Conservation (phyloP, 2,329 filamentous ascomycete genomes). For the Acarospora socialis region DNA sequence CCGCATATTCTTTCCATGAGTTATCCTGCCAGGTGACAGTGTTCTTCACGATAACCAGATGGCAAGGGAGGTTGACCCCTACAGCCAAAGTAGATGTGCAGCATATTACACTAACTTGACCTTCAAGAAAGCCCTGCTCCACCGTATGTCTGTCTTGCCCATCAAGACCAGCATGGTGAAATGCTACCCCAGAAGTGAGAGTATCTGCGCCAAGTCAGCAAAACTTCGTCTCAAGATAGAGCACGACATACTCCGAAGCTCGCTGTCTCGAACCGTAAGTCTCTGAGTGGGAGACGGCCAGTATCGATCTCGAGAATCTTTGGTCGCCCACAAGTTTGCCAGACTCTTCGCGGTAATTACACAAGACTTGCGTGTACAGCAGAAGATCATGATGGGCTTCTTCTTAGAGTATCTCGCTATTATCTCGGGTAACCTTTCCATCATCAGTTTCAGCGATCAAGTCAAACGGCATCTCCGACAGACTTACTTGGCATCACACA, state of each 20-base stretch:
- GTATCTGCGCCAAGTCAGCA: constrained; percentile 24
- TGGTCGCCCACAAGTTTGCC: constrained; percentile 48
- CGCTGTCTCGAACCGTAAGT: constrained; percentile 41
- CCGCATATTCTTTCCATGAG: constrained; percentile 55
- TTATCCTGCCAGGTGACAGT: constrained; percentile 52
- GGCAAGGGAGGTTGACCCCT: constrained; percentile 70
- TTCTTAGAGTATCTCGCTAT: constrained; percentile 51
- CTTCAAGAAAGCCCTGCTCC: constrained; percentile 53
- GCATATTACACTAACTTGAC: constrained; percentile 67
- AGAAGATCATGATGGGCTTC: constrained; percentile 76
- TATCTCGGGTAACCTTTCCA: constrained; percentile 45
- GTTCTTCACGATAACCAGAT: constrained; percentile 71
- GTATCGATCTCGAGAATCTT: constrained; percentile 36
- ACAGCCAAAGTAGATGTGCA: constrained; percentile 77
- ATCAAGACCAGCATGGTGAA: constrained; percentile 68
- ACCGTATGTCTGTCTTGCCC: constrained; percentile 48
- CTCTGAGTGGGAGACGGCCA: constrained; percentile 47
- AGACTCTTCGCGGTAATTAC: constrained; percentile 53
- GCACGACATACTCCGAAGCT: constrained; percentile 40
- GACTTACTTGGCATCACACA: constrained; percentile 44
- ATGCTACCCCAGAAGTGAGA: constrained; percentile 51
- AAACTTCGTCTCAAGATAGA: not conserved
- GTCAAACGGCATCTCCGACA: not conserved
- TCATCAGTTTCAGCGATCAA: constrained; percentile 4
- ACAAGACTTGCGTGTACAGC: constrained; percentile 59